Evolutionary conservation across 192 early-diverging fungal species (phyloP), one percentile per base, ranked within the genome.

Genomic region (Coemansia pectinata): DNA sequence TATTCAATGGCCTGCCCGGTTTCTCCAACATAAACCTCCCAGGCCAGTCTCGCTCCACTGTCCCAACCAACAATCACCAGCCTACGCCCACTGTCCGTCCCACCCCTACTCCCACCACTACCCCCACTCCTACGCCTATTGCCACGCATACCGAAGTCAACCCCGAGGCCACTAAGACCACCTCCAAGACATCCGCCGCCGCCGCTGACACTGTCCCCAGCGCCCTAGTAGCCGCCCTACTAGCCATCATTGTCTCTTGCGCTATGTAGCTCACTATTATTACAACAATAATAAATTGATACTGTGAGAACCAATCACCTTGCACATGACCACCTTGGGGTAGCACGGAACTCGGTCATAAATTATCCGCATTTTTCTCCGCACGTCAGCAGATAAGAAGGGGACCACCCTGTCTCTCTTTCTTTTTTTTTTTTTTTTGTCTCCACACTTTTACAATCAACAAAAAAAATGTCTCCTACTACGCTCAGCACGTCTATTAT

Each of bases 21-120:
- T 58, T 58, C 27, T 58, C 55, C 15, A 31, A 31, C 15, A 55
- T 78, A 9, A 47, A 62, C 21, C 62, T 77, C 21, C 70, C 75
- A 3, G 66, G 70, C 52, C 75, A 72, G 17, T 19, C 50, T 5
- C 65, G 52, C 6, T 29, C 50, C 23, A 21, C 42, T 0, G 11
- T 63, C 10, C 23, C 65, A 3, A 38, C 31, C 21, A 31, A 2
- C 55, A 17, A 17, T 12, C 15, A n/a, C 5, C 25, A 29, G 10
- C 12, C 33, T 38, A 29, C 65, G 14, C 27, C 48, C 33, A 50
- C 33, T 15, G 2, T 4, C 14, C 63, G 33, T 14, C 25, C 31
- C 63, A 42, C 63, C 29, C 12, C 53, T 17, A 31, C 53, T 29
- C 23, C 50, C 12, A 15, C 52, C 12, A 29, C 31, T 15, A 29